Percentiles rank a stretch among this genome's conserved stretches.
phyloP scores from a whole-genome alignment of 495 filamentous ascomycete genomes.

The Trichoderma virens region DNA sequence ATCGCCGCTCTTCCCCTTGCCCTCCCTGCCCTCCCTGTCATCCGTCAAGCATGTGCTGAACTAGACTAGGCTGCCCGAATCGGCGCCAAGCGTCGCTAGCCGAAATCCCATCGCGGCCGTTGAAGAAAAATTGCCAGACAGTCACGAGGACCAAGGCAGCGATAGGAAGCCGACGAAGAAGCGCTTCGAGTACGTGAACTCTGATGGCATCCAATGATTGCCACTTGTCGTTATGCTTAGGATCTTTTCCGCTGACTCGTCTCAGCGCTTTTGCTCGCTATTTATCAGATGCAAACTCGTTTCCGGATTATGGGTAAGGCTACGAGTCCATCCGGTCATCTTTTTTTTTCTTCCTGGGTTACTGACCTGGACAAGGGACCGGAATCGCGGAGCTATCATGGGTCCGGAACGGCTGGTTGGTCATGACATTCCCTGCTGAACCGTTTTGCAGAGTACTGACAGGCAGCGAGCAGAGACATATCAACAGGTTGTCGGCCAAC shows the following conservation, averaged over 20 bases:
- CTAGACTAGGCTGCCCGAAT: neutral
- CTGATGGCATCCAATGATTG: neutral
- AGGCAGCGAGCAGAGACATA: neutral
- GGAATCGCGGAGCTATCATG: neutral
- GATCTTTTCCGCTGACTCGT: neutral
- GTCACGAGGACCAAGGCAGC: neutral
- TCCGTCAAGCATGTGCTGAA: neutral
- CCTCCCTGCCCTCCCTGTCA: neutral
- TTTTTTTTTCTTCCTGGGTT: neutral
- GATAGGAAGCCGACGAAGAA: neutral
- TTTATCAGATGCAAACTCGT: slow-evolving; percentile 9
- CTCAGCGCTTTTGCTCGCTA: slow-evolving; percentile 7
- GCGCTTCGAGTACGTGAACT: neutral
- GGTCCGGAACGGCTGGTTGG: slow-evolving; percentile 7
- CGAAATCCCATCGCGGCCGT: neutral
- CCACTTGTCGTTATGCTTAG: neutral
- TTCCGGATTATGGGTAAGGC: slow-evolving; percentile 10
- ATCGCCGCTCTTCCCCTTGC: neutral
- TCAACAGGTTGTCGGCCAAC: neutral
- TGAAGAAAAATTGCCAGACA: neutral
- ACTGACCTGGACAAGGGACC: neutral
- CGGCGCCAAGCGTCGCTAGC: neutral
- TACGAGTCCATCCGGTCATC: neutral
- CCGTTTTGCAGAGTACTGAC: neutral
- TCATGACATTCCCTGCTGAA: neutral